Evolutionary conservation across 2,329 filamentous ascomycete genomes (phyloP).

Genomic region (Lanzia echinophila): DNA sequence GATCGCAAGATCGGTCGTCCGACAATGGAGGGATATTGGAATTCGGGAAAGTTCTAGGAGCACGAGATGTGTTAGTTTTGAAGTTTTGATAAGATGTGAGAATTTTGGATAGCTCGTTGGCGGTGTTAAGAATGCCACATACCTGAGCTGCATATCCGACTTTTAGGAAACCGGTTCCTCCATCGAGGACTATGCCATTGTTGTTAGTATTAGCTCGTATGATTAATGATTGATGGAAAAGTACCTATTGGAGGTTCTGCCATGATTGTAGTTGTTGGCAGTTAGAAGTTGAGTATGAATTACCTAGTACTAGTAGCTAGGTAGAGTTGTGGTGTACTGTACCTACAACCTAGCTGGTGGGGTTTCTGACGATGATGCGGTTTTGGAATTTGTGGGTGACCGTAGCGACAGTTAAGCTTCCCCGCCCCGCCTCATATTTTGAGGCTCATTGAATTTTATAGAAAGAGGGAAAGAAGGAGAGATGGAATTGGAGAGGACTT

Average conservation of each 20-base stretch:
- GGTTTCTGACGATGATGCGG: constrained; percentile 20
- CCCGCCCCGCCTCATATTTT: constrained; percentile 5
- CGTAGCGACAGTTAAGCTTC: constrained; percentile 5
- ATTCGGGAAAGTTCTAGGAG: constrained; percentile 89
- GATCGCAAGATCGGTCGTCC: constrained; percentile 95
- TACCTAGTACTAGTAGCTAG: no score
- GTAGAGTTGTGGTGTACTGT: constrained; percentile 5
- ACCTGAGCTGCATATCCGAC: constrained; percentile 94
- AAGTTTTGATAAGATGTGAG: neutral
- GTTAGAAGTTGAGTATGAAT: constrained; percentile 9
- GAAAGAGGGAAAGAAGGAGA: neutral
- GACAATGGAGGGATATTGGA: constrained; percentile 97
- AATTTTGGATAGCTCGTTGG: neutral
- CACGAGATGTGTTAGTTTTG: constrained; percentile 9
- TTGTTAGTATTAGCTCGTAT: constrained; percentile 15
- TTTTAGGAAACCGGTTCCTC: constrained; percentile 99
- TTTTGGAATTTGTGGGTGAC: constrained; percentile 10
- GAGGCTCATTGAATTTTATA: neutral
- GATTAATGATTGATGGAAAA: neutral
- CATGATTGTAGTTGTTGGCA: constrained; percentile 24
- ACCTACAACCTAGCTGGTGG: neutral
- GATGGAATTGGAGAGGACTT: neutral
- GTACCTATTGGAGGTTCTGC: constrained; percentile 33
- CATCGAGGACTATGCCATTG: constrained; percentile 75
- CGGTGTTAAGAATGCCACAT: constrained; percentile 26